Percentiles rank a stretch among this genome's conserved stretches.
Conservation (phyloP, 2,329 filamentous ascomycete species). For the Pseudogymnoascus sp. region DNA sequence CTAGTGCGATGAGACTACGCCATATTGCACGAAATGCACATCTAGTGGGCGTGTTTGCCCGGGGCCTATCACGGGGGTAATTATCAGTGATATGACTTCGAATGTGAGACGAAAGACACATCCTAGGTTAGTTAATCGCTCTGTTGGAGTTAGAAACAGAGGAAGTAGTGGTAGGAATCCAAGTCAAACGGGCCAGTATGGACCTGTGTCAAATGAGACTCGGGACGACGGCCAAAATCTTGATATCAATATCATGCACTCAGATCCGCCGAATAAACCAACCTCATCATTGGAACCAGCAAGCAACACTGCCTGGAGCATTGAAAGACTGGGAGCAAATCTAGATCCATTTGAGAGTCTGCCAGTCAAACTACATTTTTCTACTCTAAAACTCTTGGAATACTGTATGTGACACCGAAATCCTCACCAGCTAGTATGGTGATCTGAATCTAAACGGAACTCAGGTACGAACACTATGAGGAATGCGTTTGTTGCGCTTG, state of each 20-base stretch:
- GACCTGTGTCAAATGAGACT: background rate
- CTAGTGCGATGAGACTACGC: constrained; percentile 7
- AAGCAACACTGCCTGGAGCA: background rate
- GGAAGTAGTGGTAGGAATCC: background rate
- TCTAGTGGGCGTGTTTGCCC: constrained; percentile 5
- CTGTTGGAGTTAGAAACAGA: background rate
- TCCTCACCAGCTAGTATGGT: background rate
- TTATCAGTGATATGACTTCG: constrained; percentile 9
- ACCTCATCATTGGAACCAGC: no score
- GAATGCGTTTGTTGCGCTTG: background rate
- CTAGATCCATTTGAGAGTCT: constrained; percentile 9
- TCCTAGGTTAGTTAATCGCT: background rate
- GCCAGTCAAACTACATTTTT: background rate
- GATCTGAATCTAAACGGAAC: background rate
- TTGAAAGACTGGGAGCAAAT: background rate
- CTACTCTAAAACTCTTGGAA: constrained; percentile 2
- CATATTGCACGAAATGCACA: background rate
- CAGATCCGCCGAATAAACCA: no score
- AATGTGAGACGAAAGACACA: background rate
- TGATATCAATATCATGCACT: background rate
- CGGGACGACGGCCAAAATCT: background rate
- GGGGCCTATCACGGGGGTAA: constrained; percentile 7
- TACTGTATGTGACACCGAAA: constrained; percentile 1
- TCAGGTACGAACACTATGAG: constrained; percentile 7
- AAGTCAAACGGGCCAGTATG: background rate